Evolutionary conservation across 768 basidiomycete species (phyloP).

Genomic region (Kwoniella pini): DNA sequence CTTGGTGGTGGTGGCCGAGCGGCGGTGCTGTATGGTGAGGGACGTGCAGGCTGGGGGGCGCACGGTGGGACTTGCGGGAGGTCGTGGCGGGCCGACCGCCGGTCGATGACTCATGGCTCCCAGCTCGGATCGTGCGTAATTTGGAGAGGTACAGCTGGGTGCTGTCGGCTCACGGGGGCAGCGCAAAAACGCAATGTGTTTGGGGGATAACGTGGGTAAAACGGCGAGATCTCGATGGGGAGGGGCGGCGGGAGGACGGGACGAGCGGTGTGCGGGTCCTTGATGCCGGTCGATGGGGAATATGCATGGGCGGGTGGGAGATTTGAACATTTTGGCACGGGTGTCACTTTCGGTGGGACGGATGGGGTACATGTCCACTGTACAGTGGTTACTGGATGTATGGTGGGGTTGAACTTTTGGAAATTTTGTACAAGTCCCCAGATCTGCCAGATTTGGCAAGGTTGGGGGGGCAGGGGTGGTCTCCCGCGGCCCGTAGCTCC

Average conservation of each 20-base stretch:
- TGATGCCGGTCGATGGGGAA: neutral
- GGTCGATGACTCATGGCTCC: neutral
- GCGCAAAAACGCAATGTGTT: neutral
- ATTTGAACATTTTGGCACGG: neutral
- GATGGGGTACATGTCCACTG: slow-evolving; percentile 12
- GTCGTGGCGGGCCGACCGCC: neutral
- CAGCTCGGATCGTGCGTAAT: slow-evolving; percentile 6
- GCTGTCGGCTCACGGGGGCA: neutral
- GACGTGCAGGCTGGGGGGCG: neutral
- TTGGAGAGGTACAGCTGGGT: neutral
- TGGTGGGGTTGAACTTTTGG: slow-evolving; percentile 1
- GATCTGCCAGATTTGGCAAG: slow-evolving; percentile 74
- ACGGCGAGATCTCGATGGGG: neutral
- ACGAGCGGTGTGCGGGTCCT: neutral
- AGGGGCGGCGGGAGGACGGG: neutral
- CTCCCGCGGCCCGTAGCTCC: slow-evolving; percentile 59
- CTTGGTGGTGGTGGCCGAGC: neutral
- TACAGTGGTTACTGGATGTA: neutral
- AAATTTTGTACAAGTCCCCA: slow-evolving; percentile 65
- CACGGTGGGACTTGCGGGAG: neutral
- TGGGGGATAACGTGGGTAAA: neutral
- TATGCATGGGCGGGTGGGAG: neutral
- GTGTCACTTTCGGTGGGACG: neutral
- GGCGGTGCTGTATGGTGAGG: neutral
- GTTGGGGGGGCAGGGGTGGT: slow-evolving; percentile 70